Base-by-base conservation (phyloP, 2,329 filamentous ascomycete genomes). In the Drechslera avenae region DNA sequence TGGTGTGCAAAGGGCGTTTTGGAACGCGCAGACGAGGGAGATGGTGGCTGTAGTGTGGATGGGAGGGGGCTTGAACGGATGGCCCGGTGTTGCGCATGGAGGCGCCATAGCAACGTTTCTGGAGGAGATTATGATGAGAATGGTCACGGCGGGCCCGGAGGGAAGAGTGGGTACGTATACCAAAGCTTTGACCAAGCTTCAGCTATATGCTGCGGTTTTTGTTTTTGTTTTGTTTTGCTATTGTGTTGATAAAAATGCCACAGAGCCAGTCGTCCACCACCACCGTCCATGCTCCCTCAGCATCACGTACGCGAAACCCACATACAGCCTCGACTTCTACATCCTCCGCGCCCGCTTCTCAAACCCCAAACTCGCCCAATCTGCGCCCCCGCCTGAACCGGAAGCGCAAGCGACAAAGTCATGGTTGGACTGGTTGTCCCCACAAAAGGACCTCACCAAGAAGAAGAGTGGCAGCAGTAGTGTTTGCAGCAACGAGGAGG, bases 41-140 rank as follows among this genome's bases (percentile, higher is more conserved):
- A 70, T 85, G 28, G 75, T 86, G 9, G 82, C 79, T 41, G 78
- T 91, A n/a, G 76, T 91, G 4, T 88, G 81, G 77, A 80, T 91
- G 46, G 89, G 89, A 5, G 71, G 77, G n/a, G 82, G 78, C 1
- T 67, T 87, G 16, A 77, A 81, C 39, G 88, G 89, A 3, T 92
- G 87, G 86, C 88, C 88, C 1, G 81, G 82, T 10, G 78, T 89
- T 33, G 84, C 85, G 43, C 89, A 93, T 74, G 89, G 89, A 47
- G 89, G 89, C 12, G 78, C 81, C 5, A 78, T 89, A 40, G 86
- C 86, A 6, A 90, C 86, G 0, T 71, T 89, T 3, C 73, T 91
- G 31, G 83, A 89, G 68, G 89, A 91, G 75, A 82, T 81, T 43
- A 78, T 90, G 54, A 84, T 85, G n/a, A 78, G 86, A 35, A 85